Evolutionary conservation across 768 basidiomycete genomes (phyloP).

Genomic region (Naganishia friedmannii): DNA sequence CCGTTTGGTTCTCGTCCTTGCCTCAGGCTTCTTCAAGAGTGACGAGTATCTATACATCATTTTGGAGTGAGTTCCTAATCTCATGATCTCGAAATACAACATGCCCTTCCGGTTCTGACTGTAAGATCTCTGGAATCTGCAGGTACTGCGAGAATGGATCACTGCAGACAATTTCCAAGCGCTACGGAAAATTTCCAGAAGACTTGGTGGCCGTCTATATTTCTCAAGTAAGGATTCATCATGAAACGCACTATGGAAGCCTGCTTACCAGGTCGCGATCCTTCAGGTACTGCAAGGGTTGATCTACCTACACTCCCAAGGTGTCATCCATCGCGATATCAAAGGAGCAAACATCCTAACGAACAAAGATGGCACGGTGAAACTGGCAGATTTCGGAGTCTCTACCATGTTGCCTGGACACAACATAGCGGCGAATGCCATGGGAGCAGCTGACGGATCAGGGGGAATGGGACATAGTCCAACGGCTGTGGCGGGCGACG

Average conservation of each 20-base stretch:
- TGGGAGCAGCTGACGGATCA: background rate
- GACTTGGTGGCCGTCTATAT: constrained; percentile 94
- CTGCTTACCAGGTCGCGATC: background rate
- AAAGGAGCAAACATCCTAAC: constrained; percentile 98
- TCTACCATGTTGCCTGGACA: constrained; percentile 70
- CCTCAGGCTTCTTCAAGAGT: constrained; percentile 81
- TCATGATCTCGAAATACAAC: too few relatives aligned
- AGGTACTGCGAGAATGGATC: constrained; percentile 99
- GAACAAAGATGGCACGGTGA: constrained; percentile 96
- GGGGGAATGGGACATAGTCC: background rate
- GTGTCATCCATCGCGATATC: constrained; percentile 98
- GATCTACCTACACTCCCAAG: constrained; percentile 96
- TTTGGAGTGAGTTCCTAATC: constrained; percentile 65
- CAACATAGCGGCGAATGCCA: constrained; percentile 55
- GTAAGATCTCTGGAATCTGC: background rate
- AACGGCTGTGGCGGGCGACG: constrained; percentile 48
- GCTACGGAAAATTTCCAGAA: constrained; percentile 98
- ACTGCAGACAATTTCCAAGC: constrained; percentile 87
- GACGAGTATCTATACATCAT: constrained; percentile 93
- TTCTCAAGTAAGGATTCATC: constrained; percentile 59
- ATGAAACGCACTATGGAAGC: background rate
- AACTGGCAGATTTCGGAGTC: constrained; percentile 98
- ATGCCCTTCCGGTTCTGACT: background rate
- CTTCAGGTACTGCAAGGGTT: constrained; percentile 78
- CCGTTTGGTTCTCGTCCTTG: background rate